These are phyloP conservation scores for Penicillium salamii DNA, from an alignment of 495 filamentous ascomycete species.

Conservation along the genomic window DNA sequence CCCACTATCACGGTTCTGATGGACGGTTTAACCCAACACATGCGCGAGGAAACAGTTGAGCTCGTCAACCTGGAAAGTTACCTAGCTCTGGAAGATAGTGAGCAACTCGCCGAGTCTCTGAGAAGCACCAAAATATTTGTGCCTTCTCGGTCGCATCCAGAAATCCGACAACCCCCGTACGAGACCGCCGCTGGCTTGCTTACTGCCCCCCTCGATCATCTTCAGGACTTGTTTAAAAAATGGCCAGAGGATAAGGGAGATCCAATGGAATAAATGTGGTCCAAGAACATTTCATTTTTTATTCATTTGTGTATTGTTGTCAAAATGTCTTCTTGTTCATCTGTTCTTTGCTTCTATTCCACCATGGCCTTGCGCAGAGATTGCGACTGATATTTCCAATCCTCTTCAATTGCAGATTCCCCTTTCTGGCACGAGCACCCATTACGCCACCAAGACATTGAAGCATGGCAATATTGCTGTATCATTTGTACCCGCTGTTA, in stretches of 20 bases:
- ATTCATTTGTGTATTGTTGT: too few species aligned
- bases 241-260: constrained; percentile 23
- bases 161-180: constrained; percentile 26
- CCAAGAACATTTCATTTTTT: not conserved
- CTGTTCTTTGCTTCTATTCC: too few species aligned
- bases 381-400: too few species aligned
- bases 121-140: constrained; percentile 60
- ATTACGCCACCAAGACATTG: too few species aligned
- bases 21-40: constrained; percentile 50
- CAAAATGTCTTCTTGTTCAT: too few species aligned
- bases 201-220: constrained; percentile 31
- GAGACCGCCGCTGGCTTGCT: constrained; percentile 27
- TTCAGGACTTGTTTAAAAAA: constrained; percentile 30
- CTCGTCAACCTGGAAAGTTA: constrained; percentile 49
- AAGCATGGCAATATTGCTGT: too few species aligned
- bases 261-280: constrained; percentile 5
- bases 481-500: not conserved
- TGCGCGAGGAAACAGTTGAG: constrained; percentile 57
- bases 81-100: constrained; percentile 38
- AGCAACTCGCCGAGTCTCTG: constrained; percentile 50
- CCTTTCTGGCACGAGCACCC: too few species aligned
- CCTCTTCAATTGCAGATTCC: too few species aligned
- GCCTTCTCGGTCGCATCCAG: constrained; percentile 55
- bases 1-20: constrained; percentile 53
- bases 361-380: too few species aligned